Evolutionary conservation across 2,329 filamentous ascomycete species (phyloP).

Genomic region (Nothomitra cinnamomea): DNA sequence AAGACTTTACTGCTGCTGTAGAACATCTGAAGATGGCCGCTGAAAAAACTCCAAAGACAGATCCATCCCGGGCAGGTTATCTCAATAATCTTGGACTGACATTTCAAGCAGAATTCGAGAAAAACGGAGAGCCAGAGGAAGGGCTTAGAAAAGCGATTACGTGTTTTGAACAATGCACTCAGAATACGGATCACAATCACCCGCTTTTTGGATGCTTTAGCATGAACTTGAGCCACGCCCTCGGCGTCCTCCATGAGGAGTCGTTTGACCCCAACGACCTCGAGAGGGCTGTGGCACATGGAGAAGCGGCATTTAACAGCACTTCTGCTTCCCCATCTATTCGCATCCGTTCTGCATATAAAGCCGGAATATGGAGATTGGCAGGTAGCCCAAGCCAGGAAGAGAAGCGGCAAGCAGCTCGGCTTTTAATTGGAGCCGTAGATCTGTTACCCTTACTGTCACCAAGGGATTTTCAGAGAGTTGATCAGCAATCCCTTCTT

Average conservation of each 20-base stretch:
- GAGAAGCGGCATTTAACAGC: not conserved
- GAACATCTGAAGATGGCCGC: not conserved
- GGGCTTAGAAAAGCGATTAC: not conserved
- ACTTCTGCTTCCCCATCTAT: not conserved
- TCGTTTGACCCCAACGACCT: not conserved
- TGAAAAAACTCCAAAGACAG: not conserved
- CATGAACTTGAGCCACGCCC: not conserved
- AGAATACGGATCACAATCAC: not conserved
- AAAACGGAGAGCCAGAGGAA: not conserved
- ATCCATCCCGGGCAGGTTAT: not conserved
- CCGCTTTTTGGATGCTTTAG: not conserved
- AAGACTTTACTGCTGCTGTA: not conserved
- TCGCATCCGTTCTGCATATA: not conserved
- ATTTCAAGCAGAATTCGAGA: not conserved
- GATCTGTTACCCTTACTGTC: not conserved
- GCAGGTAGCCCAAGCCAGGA: not conserved
- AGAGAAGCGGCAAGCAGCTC: not conserved
- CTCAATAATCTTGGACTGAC: not conserved
- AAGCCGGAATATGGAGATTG: not conserved
- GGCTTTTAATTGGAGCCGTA: not conserved
- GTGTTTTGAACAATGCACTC: not conserved
- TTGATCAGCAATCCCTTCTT: not conserved
- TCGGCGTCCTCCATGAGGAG: not conserved
- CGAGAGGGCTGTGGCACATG: not conserved
- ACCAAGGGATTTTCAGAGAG: not conserved